Base-by-base conservation (phyloP, 306 rosid genomes). In the Glycine soja region DNA sequence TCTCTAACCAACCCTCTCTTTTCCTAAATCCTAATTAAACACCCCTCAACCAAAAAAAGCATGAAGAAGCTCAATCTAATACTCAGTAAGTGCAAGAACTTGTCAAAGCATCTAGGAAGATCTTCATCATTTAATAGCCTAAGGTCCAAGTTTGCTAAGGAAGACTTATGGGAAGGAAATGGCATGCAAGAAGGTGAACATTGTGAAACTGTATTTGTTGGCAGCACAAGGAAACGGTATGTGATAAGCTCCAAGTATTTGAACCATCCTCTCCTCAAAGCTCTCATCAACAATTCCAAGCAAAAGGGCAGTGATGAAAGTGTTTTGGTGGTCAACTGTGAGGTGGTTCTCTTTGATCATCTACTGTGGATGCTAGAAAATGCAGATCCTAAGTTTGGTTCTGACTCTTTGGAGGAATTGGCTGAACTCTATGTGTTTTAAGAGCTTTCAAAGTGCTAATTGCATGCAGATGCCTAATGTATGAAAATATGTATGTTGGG, bases 281-380 rank as follows among this genome's bases (percentile, higher is more conserved):
- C 97, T 81, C 85, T 95, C 3, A 88, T 95, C 43, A 88, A 93
- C 67, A 92, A 90, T 82, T 84, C 92, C 13, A 86, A 82, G 69
- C 80, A 34, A 65, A 82, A 79, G 47, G 84, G 16, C 10, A 54
- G 75, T n/a, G 76, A 76, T 46, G 82, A 78, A 8, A 83, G 62
- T 47, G 86, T 52, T 63, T 78, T 91, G 79, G 83, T 87, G 77
- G 87, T 92, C n/a, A 93, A 85, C 11, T 93, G 99, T 76, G 99
- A 95, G 61, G 97, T 95, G 34, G 95, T 95, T 82, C 86, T 95
- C 19, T 95, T 95, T 85, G 99, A 95, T 77, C 97, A 95, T 84
- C 85, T 95, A 1, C 80, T 95, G 53, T 95, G 97, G 97, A 93
- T 95, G 97, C 72, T 95, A 32, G 95, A 93, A 70, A 90, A 93